phyloP scores from a whole-genome alignment of 768 basidiomycete species.

The Daedaleopsis sinensis region DNA sequence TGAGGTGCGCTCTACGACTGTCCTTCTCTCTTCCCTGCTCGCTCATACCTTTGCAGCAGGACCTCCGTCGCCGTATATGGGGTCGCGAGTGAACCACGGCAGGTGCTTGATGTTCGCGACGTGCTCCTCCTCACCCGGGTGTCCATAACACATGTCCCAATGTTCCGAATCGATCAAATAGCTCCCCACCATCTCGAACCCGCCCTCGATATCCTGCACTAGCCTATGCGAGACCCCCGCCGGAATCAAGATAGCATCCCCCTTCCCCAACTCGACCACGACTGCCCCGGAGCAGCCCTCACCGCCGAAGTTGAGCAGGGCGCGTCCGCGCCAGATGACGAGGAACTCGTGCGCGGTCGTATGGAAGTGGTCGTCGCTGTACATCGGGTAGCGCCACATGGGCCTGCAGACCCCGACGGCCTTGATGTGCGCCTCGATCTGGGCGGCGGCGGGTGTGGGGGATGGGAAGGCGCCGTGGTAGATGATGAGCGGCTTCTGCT shows the following conservation, averaged over 20 bases:
- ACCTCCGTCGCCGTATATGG: conserved; percentile 43
- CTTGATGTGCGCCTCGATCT: conserved; percentile 39
- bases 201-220: conserved; percentile 31
- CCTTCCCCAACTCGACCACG: conserved; percentile 34
- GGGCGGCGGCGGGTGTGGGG: conserved; percentile 20
- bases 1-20: too few species aligned
- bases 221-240: conserved; percentile 45
- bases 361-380: conserved; percentile 44
- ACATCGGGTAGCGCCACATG: conserved; percentile 48
- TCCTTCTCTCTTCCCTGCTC: background rate
- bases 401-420: conserved; percentile 39
- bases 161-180: conserved; percentile 38
- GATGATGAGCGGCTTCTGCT: conserved; percentile 39
- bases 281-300: conserved; percentile 37
- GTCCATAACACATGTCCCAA: conserved; percentile 46
- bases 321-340: conserved; percentile 37
- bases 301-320: conserved; percentile 44
- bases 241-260: conserved; percentile 45
- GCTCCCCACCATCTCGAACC: conserved; percentile 45
- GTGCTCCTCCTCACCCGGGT: conserved; percentile 33
- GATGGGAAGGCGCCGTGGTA: conserved; percentile 38
- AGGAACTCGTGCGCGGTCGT: conserved; percentile 47
- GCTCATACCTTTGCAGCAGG: conserved; percentile 36
- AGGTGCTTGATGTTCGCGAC: conserved; percentile 32
- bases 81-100: conserved; percentile 43